Percentiles rank a stretch among this genome's conserved stretches.
Evolutionary conservation across 176 grass and related monocot species (phyloP).

Genomic region (Aegilops speltoides): DNA sequence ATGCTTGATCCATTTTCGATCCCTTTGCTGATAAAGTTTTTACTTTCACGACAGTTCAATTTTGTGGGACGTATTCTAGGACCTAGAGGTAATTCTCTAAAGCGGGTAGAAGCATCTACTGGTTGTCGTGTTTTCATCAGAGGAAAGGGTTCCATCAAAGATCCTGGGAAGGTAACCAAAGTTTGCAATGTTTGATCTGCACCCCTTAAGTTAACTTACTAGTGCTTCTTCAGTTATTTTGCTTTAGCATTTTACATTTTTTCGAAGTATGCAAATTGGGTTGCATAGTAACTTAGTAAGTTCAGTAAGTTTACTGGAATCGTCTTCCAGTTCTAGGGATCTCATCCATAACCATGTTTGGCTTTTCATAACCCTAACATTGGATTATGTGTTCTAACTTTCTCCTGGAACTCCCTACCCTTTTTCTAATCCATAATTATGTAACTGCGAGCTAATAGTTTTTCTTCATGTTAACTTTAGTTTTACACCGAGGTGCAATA

Average conservation of each 20-base stretch:
- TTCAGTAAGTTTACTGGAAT: conserved; percentile 11
- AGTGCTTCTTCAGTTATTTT: conserved; percentile 5
- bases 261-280: background rate
- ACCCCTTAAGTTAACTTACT: background rate
- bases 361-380: background rate
- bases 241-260: conserved; percentile 6
- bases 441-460: background rate
- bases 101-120: conserved; percentile 91
- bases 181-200: conserved; percentile 8
- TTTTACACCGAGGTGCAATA: background rate
- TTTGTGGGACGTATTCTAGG: conserved; percentile 98
- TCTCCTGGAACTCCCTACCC: background rate
- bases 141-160: conserved; percentile 98
- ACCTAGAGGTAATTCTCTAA: conserved; percentile 94
- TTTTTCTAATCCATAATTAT: background rate
- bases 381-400: background rate
- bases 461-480: background rate
- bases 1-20: conserved; percentile 11
- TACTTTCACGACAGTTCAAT: conserved; percentile 66
- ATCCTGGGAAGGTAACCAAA: conserved; percentile 87
- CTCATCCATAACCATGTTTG: background rate
- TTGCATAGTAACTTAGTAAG: background rate
- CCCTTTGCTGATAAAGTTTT: conserved; percentile 35
- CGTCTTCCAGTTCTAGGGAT: background rate
- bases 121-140: conserved; percentile 99